Conservation (phyloP, 2,329 filamentous ascomycete genomes). For the Fusarium stilboides region DNA sequence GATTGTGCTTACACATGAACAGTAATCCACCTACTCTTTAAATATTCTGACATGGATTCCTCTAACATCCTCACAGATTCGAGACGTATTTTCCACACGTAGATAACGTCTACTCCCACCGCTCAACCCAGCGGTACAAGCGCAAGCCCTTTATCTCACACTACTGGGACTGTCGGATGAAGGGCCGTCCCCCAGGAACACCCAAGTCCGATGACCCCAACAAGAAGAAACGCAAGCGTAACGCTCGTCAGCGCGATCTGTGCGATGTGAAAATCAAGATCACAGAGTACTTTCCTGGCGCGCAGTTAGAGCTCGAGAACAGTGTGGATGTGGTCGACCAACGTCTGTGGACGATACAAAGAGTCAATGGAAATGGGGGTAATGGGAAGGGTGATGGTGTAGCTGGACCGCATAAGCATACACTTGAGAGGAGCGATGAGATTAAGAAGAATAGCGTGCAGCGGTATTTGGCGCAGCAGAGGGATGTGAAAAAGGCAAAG, state of each 20-base stretch:
- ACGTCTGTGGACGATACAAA: conserved; percentile 81
- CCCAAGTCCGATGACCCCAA: conserved; percentile 84
- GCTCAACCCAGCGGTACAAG: conserved; percentile 85
- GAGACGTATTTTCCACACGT: conserved; percentile 87
- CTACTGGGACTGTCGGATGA: conserved; percentile 88
- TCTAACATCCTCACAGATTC: conserved; percentile 73
- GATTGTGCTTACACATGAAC: conserved; percentile 80
- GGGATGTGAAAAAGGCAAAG: conserved; percentile 71
- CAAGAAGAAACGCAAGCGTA: conserved; percentile 86
- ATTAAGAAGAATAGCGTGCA: conserved; percentile 87
- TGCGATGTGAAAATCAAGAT: conserved; percentile 92
- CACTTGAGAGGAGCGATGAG: conserved; percentile 79
- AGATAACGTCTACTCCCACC: conserved; percentile 88
- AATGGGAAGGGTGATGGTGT: conserved; percentile 81
- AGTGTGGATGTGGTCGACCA: conserved; percentile 59
- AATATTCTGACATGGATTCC: too few species aligned
- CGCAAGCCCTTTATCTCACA: conserved; percentile 86
- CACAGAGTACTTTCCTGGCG: conserved; percentile 80
- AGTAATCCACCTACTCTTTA: too few species aligned
- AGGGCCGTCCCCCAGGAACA: conserved; percentile 83
- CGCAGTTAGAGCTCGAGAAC: conserved; percentile 53
- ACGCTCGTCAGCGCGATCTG: conserved; percentile 81
- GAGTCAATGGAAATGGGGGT: conserved; percentile 82
- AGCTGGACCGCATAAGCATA: conserved; percentile 81
- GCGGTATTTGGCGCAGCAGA: conserved; percentile 74